These are phyloP conservation scores for Citrullus colocynthis DNA, from an alignment of 306 rosid species.

Conservation along the genomic window DNA sequence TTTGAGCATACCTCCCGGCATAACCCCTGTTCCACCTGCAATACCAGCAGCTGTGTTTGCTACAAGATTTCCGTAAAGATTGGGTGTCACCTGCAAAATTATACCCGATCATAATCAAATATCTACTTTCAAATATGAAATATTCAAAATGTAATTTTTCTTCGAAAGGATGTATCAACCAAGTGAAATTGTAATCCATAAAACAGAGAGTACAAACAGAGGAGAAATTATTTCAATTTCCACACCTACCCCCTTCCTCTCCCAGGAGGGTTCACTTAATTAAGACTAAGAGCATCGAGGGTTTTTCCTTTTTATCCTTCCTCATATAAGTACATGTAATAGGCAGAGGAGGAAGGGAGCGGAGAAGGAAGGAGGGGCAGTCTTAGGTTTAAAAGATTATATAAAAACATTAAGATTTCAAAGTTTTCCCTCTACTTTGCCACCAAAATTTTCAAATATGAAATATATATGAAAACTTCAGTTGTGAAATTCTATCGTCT, in stretches of 20 bases:
- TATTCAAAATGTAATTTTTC: neutral
- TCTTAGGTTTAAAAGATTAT: no score
- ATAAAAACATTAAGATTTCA: no score
- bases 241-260: neutral
- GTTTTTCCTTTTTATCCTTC: neutral
- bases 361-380: no score
- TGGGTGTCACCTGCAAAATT: conserved; percentile 76
- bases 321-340: neutral
- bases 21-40: conserved; percentile 97
- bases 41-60: conserved; percentile 98
- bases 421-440: no score
- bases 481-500: no score
- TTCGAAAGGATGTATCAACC: neutral
- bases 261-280: neutral
- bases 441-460: no score
- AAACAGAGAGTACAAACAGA: neutral
- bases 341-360: no score
- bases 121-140: neutral
- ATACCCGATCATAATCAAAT: conserved; percentile 12
- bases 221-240: neutral
- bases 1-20: conserved; percentile 74
- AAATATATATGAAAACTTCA: no score
- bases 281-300: neutral
- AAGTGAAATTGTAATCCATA: neutral
- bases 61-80: conserved; percentile 90